Conservation (phyloP, 805 yeast genomes). For the Ogataea trehalophila region DNA sequence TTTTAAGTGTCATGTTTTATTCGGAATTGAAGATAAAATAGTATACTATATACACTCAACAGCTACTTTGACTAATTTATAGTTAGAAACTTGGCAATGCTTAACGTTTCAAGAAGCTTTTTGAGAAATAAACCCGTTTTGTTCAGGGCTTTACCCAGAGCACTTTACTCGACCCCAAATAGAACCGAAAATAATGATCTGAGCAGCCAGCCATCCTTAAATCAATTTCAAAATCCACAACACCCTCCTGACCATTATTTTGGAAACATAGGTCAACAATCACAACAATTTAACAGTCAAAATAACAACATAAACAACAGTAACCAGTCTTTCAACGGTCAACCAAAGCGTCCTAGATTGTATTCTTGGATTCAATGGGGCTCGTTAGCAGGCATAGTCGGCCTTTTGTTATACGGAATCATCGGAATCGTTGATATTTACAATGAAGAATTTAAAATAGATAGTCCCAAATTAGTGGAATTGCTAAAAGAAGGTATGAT, state of each 20-base stretch:
- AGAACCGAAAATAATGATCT: neutral
- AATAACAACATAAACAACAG: neutral
- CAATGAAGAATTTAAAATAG: too few relatives aligned
- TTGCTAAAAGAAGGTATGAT: neutral
- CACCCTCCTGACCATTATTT: constrained; percentile 12
- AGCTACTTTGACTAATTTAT: too few relatives aligned
- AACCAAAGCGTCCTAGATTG: too few relatives aligned
- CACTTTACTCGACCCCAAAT: neutral
- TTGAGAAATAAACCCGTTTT: neutral
- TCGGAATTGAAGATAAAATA: too few relatives aligned
- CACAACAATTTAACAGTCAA: constrained; percentile 1
- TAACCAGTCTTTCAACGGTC: too few relatives aligned
- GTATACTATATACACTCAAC: too few relatives aligned
- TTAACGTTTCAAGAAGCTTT: neutral
- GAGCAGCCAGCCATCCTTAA: constrained; percentile 19
- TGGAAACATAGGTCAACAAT: constrained; percentile 3
- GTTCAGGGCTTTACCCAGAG: neutral
- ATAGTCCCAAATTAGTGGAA: neutral
- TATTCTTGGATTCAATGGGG: too few relatives aligned
- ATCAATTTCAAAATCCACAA: constrained; percentile 23
- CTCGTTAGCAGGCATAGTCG: too few relatives aligned
- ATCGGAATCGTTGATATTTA: too few relatives aligned
- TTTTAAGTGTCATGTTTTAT: too few relatives aligned
- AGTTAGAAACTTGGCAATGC: neutral
- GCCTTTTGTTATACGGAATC: too few relatives aligned